Evolutionary conservation across 2,329 filamentous ascomycete genomes (phyloP).

Genomic region (Alternaria sp.): DNA sequence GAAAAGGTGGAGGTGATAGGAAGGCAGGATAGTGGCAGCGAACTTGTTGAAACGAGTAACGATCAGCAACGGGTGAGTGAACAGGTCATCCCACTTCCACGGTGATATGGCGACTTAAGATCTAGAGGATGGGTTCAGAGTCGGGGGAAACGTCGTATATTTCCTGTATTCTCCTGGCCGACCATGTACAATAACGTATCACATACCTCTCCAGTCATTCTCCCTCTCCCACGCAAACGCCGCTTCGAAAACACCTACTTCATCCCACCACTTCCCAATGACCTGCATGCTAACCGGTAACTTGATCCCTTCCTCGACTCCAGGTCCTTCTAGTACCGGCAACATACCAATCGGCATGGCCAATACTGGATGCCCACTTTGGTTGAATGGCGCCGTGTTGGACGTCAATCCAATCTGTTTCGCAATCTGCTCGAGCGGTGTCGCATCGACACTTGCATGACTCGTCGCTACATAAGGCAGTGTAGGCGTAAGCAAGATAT

Average conservation of each 20-base stretch:
- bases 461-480: conserved; percentile 59
- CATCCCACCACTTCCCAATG: conserved; percentile 63
- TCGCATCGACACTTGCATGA: conserved; percentile 52
- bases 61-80: neutral
- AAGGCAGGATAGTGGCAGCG: neutral
- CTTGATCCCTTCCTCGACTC: conserved; percentile 30
- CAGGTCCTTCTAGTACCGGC: conserved; percentile 51
- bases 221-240: conserved; percentile 59
- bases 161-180: neutral
- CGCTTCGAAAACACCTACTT: conserved; percentile 56
- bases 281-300: conserved; percentile 66
- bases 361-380: conserved; percentile 66
- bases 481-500: conserved; percentile 61
- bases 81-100: neutral
- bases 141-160: neutral
- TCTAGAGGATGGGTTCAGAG: neutral
- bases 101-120: neutral
- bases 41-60: neutral
- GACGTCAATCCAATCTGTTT: conserved; percentile 63
- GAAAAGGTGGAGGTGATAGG: neutral
- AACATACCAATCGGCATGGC: conserved; percentile 62
- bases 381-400: conserved; percentile 67
- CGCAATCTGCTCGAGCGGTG: conserved; percentile 58
- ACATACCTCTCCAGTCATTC: conserved; percentile 56
- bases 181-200: too few relatives aligned